Percentiles rank a stretch among this genome's conserved stretches.
Evolutionary conservation across 345 rosid genomes (phyloP).

Genomic region (Linum trigynum): DNA sequence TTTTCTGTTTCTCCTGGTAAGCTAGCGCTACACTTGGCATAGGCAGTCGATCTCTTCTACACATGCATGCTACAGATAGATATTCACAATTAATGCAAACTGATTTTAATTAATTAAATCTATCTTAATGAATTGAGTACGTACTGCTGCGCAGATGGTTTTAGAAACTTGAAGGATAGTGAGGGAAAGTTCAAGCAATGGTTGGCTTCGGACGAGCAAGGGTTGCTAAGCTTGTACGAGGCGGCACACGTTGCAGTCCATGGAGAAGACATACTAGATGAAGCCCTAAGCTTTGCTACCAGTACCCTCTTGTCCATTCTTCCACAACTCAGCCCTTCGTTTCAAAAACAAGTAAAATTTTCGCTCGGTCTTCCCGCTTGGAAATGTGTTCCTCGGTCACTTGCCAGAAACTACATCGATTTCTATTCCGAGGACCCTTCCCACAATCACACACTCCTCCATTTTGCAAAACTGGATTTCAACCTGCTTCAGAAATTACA

Average conservation of each 20-base stretch:
- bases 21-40: neutral
- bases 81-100: too few relatives aligned
- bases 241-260: constrained; percentile 12
- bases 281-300: constrained; percentile 8
- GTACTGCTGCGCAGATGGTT: constrained; percentile 14
- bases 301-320: neutral
- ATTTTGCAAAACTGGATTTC: constrained; percentile 33
- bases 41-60: neutral
- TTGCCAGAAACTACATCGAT: constrained; percentile 18
- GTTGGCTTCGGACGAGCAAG: neutral
- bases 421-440: constrained; percentile 12
- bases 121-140: neutral
- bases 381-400: constrained; percentile 14
- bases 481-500: constrained; percentile 17
- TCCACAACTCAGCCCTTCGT: neutral
- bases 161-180: constrained; percentile 22
- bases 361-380: constrained; percentile 18
- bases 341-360: constrained; percentile 8
- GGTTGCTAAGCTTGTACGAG: constrained; percentile 18
- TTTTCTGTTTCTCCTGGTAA: neutral
- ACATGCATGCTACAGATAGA: neutral
- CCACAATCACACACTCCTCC: constrained; percentile 7
- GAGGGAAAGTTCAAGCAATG: constrained; percentile 13
- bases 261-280: constrained; percentile 23
- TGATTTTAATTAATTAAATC: neutral